These are phyloP conservation scores for Russula brevipes DNA, from an alignment of 768 basidiomycete genomes.

Conservation along the genomic window DNA sequence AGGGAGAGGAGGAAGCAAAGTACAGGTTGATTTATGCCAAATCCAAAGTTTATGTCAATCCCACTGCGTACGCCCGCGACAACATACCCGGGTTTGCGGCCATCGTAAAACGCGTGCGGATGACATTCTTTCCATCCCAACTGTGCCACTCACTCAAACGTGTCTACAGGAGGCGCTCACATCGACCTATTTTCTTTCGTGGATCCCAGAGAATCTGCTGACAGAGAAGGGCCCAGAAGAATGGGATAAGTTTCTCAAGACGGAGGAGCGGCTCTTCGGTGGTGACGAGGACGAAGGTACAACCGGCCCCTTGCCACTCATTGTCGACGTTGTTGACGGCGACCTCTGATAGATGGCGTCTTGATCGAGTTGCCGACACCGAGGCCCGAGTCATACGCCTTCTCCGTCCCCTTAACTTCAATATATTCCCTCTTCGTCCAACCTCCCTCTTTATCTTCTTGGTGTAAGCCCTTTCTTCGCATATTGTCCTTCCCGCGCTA, in stretches of 20 bases:
- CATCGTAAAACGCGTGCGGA: slow-evolving; percentile 78
- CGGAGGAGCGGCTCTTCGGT: slow-evolving; percentile 57
- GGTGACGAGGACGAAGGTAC: slow-evolving; percentile 73
- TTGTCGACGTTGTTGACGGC: slow-evolving; percentile 8
- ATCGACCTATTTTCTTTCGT: slow-evolving; percentile 77
- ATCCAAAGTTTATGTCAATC: slow-evolving; percentile 93
- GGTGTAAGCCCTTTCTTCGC: slow-evolving; percentile 48
- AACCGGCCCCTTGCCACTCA: slow-evolving; percentile 25
- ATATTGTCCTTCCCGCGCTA: background rate
- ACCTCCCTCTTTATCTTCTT: slow-evolving; percentile 77
- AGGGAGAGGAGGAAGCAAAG: slow-evolving; percentile 49
- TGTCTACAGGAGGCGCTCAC: slow-evolving; percentile 59
- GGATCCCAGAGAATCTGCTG: slow-evolving; percentile 87
- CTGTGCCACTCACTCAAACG: slow-evolving; percentile 3
- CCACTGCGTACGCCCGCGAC: slow-evolving; percentile 85
- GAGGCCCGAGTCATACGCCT: slow-evolving; percentile 86
- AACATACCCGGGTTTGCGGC: slow-evolving; percentile 93
- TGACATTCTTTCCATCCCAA: slow-evolving; percentile 15
- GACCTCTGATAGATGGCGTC: slow-evolving; percentile 57
- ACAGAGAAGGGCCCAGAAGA: slow-evolving; percentile 78
- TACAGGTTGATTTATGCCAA: slow-evolving; percentile 82
- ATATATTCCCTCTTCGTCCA: slow-evolving; percentile 87
- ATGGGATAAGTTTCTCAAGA: slow-evolving; percentile 85
- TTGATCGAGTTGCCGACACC: slow-evolving; percentile 80
- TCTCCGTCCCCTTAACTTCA: slow-evolving; percentile 86